A percentile compares a stretch with the other conserved stretches of the same genome.
phyloP scores from a whole-genome alignment of 257 asterid species.

The Solanum lycopersicoides region DNA sequence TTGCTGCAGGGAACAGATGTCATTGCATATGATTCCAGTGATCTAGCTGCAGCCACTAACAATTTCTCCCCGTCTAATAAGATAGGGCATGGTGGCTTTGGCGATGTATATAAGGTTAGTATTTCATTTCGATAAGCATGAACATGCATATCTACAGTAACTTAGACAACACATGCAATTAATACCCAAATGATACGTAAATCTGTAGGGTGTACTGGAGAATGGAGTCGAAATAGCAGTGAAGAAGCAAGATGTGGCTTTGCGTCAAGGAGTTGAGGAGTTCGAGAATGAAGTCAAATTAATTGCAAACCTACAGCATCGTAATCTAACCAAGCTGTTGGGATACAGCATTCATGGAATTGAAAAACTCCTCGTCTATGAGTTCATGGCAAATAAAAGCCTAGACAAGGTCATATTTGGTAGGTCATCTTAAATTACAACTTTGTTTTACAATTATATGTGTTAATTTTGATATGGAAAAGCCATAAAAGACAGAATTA shows the following conservation, averaged over 20 bases:
- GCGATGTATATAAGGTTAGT: constrained; percentile 36
- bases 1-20: neutral
- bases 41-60: constrained; percentile 28
- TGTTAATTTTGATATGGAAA: neutral
- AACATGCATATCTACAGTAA: neutral
- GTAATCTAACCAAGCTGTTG: constrained; percentile 29
- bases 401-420: constrained; percentile 28
- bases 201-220: constrained; percentile 15
- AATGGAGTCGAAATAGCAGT: constrained; percentile 25
- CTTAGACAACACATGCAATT: neutral
- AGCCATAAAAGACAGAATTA: neutral
- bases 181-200: neutral
- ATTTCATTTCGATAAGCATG: neutral
- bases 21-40: neutral
- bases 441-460: neutral
- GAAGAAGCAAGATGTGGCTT: constrained; percentile 20
- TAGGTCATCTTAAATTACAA: neutral
- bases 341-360: constrained; percentile 30
- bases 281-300: constrained; percentile 30
- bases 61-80: constrained; percentile 16
- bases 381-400: constrained; percentile 34
- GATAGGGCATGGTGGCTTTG: constrained; percentile 50
- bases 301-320: constrained; percentile 29
- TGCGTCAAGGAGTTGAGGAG: constrained; percentile 27
- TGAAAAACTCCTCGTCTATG: constrained; percentile 28